Percentiles rank a stretch among this genome's conserved stretches.
These are phyloP conservation scores for Porogramme epimiltina DNA, from an alignment of 1,284 basidiomycete species.

Conservation along the genomic window DNA sequence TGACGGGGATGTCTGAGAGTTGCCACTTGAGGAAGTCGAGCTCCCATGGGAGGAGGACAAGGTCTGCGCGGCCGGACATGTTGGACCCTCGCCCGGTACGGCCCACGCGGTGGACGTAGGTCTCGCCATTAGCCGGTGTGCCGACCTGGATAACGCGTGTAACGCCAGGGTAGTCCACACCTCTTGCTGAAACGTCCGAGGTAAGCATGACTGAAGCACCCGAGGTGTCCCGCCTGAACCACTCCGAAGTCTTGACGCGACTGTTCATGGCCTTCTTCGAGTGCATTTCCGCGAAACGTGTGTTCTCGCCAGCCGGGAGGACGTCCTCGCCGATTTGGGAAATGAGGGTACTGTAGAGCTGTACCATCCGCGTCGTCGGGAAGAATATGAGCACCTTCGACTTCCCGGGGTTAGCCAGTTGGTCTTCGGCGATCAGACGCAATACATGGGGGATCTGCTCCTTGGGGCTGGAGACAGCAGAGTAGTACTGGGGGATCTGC, in stretches of 20 bases:
- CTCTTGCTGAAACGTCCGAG: conserved; percentile 90
- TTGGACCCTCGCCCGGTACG: conserved; percentile 84
- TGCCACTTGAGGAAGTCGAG: conserved; percentile 67
- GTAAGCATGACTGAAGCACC: conserved; percentile 77
- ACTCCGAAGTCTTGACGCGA: conserved; percentile 66
- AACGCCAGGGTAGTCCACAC: conserved; percentile 89
- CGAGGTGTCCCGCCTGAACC: conserved; percentile 65
- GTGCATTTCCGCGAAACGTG: conserved; percentile 84
- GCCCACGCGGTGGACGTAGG: conserved; percentile 93
- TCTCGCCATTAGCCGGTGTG: conserved; percentile 68
- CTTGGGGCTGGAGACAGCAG: conserved; percentile 65
- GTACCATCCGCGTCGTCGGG: conserved; percentile 87
- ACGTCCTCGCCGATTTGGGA: conserved; percentile 45
- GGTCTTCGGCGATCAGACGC: conserved; percentile 88
- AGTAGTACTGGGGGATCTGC: conserved; percentile 86
- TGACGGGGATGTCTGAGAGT: conserved; percentile 74
- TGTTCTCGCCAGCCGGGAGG: conserved; percentile 53
- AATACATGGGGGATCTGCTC: conserved; percentile 84
- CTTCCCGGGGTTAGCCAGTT: conserved; percentile 69
- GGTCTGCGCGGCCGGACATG: conserved; percentile 77
- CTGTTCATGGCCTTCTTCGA: conserved; percentile 72
- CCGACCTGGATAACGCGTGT: conserved; percentile 95
- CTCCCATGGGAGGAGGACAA: conserved; percentile 88
- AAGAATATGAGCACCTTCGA: conserved; percentile 90
- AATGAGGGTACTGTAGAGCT: conserved; percentile 72